A percentile compares a stretch with the other conserved stretches of the same genome.
Evolutionary conservation across 495 filamentous ascomycete species (phyloP).

Genomic region (Cercophora newfieldiana): DNA sequence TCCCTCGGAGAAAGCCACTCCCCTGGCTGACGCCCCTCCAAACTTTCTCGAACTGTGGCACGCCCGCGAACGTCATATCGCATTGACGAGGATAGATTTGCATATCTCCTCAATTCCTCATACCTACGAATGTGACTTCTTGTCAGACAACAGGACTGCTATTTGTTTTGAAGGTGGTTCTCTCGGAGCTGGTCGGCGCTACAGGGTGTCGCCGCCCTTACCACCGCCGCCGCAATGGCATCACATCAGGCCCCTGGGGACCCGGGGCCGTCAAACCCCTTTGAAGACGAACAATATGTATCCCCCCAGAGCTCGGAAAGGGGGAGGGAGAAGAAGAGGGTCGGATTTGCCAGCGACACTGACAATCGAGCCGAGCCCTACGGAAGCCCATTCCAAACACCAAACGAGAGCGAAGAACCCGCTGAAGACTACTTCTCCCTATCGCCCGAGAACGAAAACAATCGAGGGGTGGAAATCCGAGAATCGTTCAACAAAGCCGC

Average conservation of each 20-base stretch:
- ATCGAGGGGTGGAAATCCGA: slow-evolving; percentile 5
- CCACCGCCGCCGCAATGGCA: neutral
- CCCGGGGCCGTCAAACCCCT: neutral
- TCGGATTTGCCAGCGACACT: slow-evolving; percentile 29
- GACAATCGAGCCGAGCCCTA: neutral
- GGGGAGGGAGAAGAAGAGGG: slow-evolving; percentile 36
- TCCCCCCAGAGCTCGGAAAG: slow-evolving; percentile 16
- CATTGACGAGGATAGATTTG: neutral
- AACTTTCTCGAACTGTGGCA: neutral
- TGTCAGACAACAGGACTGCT: neutral
- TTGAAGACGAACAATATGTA: neutral
- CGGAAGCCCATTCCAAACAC: neutral
- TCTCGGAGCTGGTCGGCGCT: neutral
- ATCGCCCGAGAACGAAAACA: slow-evolving; percentile 18
- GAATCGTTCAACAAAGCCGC: slow-evolving; percentile 32
- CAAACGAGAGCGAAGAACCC: neutral
- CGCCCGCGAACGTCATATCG: neutral
- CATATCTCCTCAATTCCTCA: neutral
- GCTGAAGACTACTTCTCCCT: slow-evolving; percentile 29
- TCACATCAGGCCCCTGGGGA: neutral
- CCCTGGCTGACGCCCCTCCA: neutral
- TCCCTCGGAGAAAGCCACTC: neutral
- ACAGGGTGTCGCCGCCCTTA: neutral
- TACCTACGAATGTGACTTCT: neutral
- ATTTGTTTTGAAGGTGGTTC: neutral